Percentiles rank a stretch among this genome's conserved stretches.
Conservation (phyloP, 768 basidiomycete species). For the Russula dissimulans region DNA sequence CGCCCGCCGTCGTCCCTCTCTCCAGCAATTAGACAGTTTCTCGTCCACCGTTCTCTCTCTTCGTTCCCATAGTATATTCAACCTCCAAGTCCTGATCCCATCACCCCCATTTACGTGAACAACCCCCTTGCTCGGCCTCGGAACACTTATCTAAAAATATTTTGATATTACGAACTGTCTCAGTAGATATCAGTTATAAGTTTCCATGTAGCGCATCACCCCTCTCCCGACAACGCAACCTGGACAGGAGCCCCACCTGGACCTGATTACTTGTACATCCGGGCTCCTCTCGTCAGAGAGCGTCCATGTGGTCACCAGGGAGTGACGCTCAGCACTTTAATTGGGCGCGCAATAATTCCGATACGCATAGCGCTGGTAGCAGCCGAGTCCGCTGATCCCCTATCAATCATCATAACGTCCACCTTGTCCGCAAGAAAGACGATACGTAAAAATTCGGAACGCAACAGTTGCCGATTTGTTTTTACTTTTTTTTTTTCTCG, state of each 20-base stretch:
- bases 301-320: neutral
- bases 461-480: too few relatives aligned
- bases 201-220: neutral
- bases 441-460: neutral
- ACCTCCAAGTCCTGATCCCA: neutral
- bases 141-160: neutral
- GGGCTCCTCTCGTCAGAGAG: neutral
- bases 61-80: neutral
- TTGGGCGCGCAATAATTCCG: slow-evolving; percentile 1
- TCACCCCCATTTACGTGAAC: neutral
- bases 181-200: neutral
- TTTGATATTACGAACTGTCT: neutral
- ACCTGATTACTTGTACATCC: neutral
- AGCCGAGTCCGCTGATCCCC: neutral
- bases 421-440: too few relatives aligned
- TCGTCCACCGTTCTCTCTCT: too few relatives aligned
- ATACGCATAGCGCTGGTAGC: neutral
- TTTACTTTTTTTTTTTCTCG: too few relatives aligned
- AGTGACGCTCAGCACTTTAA: neutral
- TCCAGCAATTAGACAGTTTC: too few relatives aligned
- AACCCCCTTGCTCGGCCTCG: neutral
- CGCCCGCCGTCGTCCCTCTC: too few relatives aligned
- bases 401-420: neutral
- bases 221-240: neutral
- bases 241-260: neutral